Conservation (phyloP, 73 alveolate genomes). For the Diophrys appendiculata region DNA sequence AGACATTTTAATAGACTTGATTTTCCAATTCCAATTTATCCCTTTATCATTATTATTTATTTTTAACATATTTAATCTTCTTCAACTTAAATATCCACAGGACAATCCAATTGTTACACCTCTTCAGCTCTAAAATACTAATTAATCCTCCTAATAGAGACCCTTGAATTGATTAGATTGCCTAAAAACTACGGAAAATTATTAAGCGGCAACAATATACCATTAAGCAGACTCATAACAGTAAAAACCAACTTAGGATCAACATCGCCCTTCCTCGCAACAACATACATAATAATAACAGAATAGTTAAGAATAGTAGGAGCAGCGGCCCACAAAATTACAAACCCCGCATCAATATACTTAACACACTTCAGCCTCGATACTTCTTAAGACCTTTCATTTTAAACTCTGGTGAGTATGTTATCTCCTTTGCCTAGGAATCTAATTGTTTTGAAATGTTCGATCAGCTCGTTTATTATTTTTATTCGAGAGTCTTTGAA, state of each 20-base stretch:
- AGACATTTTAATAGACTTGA: neutral
- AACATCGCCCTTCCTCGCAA: neutral
- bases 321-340: constrained; percentile 8
- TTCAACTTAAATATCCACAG: neutral
- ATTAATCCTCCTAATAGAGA: neutral
- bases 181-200: neutral
- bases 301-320: neutral
- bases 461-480: neutral
- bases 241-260: constrained; percentile 3
- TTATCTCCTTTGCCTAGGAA: neutral
- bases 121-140: neutral
- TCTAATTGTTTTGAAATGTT: no score
- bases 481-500: neutral
- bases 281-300: neutral
- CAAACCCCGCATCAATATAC: constrained; percentile 4
- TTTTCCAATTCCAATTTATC: neutral
- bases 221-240: neutral
- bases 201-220: neutral
- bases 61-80: neutral
- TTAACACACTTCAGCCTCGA: neutral
- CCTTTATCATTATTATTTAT: neutral
- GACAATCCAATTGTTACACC: no score
- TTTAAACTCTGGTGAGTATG: neutral
- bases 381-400: neutral
- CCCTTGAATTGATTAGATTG: constrained; percentile 2